Conservation (phyloP, 148 eudicot species). For the Camellia lanceoleosa region DNA sequence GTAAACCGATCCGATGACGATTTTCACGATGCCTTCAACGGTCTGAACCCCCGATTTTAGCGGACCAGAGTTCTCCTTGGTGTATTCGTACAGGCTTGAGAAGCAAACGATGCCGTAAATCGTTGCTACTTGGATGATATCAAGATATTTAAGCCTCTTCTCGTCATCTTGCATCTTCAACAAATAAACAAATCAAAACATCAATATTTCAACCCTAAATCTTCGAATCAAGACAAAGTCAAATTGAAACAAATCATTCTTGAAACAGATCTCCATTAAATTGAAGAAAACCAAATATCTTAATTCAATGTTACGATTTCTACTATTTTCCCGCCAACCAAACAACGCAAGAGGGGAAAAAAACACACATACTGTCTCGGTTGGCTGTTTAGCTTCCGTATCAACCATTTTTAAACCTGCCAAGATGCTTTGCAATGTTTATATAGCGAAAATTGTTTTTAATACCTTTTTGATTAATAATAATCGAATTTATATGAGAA, state of each 20-base stretch:
- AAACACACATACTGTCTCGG: neutral
- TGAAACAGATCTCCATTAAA: neutral
- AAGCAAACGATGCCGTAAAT: conserved; percentile 34
- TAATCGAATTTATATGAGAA: too few relatives aligned
- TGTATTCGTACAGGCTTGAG: conserved; percentile 33
- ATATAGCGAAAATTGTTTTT: neutral
- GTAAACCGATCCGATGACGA: conserved; percentile 44
- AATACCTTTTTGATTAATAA: too few relatives aligned
- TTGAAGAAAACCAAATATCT: neutral
- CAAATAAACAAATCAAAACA: neutral
- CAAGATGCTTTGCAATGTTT: neutral
- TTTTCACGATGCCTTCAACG: conserved; percentile 37
- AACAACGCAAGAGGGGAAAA: neutral
- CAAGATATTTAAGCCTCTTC: conserved; percentile 39
- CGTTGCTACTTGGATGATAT: conserved; percentile 40
- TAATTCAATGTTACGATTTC: neutral
- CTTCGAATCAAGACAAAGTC: neutral
- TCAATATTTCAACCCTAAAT: neutral
- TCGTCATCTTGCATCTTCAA: conserved; percentile 34
- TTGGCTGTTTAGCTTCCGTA: conserved; percentile 19
- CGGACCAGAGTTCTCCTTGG: conserved; percentile 44
- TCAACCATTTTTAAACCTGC: conserved; percentile 23
- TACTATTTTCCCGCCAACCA: neutral
- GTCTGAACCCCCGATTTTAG: conserved; percentile 40
- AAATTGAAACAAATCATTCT: neutral